Base-by-base conservation (phyloP, 2,329 filamentous ascomycete species). In the Cordyceps javanica region DNA sequence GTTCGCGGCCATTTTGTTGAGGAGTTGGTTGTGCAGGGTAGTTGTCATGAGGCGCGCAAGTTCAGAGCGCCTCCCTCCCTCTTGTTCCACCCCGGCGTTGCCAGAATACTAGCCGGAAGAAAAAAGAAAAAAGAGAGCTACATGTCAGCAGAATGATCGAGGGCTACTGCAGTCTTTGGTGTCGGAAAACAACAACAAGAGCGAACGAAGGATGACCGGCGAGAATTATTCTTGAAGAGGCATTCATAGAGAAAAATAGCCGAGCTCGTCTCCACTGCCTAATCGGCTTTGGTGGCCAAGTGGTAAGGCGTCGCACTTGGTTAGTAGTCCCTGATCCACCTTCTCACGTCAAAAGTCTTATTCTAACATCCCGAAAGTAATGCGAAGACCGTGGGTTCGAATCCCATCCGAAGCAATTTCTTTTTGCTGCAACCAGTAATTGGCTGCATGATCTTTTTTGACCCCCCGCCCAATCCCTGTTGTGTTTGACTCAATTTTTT, bases 291-390 rank as follows among this genome's bases (percentile, higher is more conserved):
- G 56, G 56, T 58, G 56, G 56, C 56, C 56, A 58, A 58, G 56
- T 58, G 56, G 56, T 58, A 58, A 58, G 56, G 56, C 56, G 56
- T 58, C 56, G 56, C 56, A 58, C 56, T 58, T 48, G 51, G 53
- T 55, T 55, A 55, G 53, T 55, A 55, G 30, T 11, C 26, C 14
- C 25, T 6, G 2, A 14, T 16, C 14, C 25, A 39, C 11, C 26
- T 6, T 32, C n/a, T 19, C 13, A 25, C 41, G n/a, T 4, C 2
- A 2, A 3, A 21, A 55, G 3, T 13, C 16, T n/a, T 10, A 23
- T 30, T 55, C 53, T 55, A 55, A 55, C 53, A 42, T 41, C n/a
- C 19, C 1, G n/a, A 42, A 52, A 52, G 55, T 58, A 58, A 58
- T 58, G 55, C 55, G 55, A 58, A 58, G 55, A 58, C 48, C 55